phyloP scores from a whole-genome alignment of 805 yeast genomes.

The Candida sithepensis region DNA sequence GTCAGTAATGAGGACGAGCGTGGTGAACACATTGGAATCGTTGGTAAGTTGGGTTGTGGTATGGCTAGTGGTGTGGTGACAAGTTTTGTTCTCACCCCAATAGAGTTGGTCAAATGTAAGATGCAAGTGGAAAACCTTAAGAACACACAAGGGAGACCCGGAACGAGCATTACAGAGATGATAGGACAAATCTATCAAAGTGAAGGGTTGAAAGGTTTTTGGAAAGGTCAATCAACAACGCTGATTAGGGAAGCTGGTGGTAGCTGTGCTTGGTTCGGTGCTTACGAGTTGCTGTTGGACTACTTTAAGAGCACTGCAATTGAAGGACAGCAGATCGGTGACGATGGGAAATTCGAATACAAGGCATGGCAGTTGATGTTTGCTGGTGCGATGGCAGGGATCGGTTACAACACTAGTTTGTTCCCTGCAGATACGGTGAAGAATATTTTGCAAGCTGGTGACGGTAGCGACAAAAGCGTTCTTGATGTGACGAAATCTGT shows the following conservation, averaged over 20 bases:
- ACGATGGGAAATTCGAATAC: constrained; percentile 14
- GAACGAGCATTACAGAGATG: constrained; percentile 29
- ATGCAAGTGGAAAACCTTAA: constrained; percentile 62
- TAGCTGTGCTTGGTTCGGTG: constrained; percentile 91
- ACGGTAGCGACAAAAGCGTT: constrained; percentile 25
- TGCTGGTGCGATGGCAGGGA: constrained; percentile 87
- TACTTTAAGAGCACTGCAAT: constrained; percentile 30
- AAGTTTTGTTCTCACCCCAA: constrained; percentile 81
- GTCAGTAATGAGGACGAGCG: constrained; percentile 10
- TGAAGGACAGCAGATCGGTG: not conserved
- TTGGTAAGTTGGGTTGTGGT: constrained; percentile 56
- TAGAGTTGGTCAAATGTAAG: constrained; percentile 87
- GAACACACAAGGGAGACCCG: constrained; percentile 23
- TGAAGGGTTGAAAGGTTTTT: constrained; percentile 66
- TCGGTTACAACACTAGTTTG: constrained; percentile 71
- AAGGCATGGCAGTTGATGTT: constrained; percentile 52
- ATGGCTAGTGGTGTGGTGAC: constrained; percentile 81
- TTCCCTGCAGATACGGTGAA: constrained; percentile 92
- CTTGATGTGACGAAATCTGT: constrained; percentile 37
- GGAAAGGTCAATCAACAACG: constrained; percentile 87
- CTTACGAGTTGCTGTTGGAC: constrained; percentile 59
- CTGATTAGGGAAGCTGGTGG: constrained; percentile 82
- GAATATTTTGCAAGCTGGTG: constrained; percentile 70
- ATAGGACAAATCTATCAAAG: constrained; percentile 38
- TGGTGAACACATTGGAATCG: constrained; percentile 16